Evolutionary conservation across 2,329 filamentous ascomycete genomes (phyloP).

Genomic region (Pseudogymnoascus sp.): DNA sequence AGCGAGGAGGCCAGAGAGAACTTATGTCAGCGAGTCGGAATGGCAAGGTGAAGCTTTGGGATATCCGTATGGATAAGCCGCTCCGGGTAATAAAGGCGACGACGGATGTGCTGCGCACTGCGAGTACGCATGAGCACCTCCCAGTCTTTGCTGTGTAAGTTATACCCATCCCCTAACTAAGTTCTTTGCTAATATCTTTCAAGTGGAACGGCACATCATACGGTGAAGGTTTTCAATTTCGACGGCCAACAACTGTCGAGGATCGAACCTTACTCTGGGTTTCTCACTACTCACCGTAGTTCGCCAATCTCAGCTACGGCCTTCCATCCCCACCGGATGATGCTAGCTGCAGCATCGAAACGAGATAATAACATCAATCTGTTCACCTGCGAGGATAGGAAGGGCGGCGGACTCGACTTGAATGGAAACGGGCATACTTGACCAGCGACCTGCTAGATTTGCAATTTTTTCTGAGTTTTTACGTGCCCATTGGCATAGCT

Average conservation of each 20-base stretch:
- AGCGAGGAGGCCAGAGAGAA: conserved; percentile 87
- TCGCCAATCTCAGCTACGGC: conserved; percentile 81
- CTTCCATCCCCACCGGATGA: conserved; percentile 91
- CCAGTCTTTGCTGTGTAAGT: conserved; percentile 91
- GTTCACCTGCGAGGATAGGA: conserved; percentile 60
- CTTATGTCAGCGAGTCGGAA: conserved; percentile 85
- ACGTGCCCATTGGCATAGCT: neutral
- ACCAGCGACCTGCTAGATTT: conserved; percentile 1
- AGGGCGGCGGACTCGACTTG: conserved; percentile 13
- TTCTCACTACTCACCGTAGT: conserved; percentile 72
- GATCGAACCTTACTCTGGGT: conserved; percentile 84
- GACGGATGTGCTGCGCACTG: conserved; percentile 69
- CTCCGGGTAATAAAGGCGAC: conserved; percentile 69
- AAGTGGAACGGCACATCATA: conserved; percentile 81
- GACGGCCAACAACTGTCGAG: conserved; percentile 71
- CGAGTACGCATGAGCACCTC: conserved; percentile 91
- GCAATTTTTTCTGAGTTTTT: conserved; percentile 2
- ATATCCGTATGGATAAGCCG: conserved; percentile 78
- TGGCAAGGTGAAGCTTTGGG: conserved; percentile 92
- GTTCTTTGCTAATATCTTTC: conserved; percentile 19
- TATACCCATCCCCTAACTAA: neutral
- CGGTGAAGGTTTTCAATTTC: conserved; percentile 88
- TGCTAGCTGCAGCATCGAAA: conserved; percentile 78
- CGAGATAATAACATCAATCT: conserved; percentile 89
- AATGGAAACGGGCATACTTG: conserved; percentile 6